A percentile compares a stretch with the other conserved stretches of the same genome.
Evolutionary conservation across 345 rosid genomes (phyloP).

Genomic region (Hirschfeldia incana): DNA sequence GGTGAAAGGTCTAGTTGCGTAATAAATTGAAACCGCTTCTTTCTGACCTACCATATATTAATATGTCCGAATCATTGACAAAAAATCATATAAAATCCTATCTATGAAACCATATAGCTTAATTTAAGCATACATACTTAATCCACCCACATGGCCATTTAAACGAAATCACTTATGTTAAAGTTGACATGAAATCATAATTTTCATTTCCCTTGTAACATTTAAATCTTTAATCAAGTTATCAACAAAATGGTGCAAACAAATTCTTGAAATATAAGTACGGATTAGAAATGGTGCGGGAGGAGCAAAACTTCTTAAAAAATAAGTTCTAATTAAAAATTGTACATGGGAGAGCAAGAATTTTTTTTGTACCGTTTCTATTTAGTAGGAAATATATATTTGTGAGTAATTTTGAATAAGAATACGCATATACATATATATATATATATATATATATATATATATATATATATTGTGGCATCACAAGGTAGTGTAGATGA

Average conservation of each 20-base stretch:
- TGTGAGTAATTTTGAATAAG: too few relatives aligned
- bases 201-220: neutral
- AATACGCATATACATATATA: too few relatives aligned
- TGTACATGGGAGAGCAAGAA: neutral
- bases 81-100: neutral
- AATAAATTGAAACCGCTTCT: conserved; percentile 32
- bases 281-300: neutral
- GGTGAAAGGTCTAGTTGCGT: neutral
- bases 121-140: conserved; percentile 21
- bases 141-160: neutral
- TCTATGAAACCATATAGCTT: neutral
- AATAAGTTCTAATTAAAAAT: neutral
- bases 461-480: too few relatives aligned
- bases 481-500: neutral
- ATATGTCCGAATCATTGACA: conserved; percentile 11
- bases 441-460: too few relatives aligned
- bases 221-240: neutral
- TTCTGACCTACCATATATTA: conserved; percentile 32
- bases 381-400: too few relatives aligned
- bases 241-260: neutral
- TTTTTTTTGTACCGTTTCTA: neutral
- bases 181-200: neutral
- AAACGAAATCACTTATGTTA: conserved; percentile 17
- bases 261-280: neutral
- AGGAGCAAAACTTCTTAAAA: neutral